Evolutionary conservation across 805 yeast species (phyloP).

Genomic region (Saccharomycopsis javanensis): DNA sequence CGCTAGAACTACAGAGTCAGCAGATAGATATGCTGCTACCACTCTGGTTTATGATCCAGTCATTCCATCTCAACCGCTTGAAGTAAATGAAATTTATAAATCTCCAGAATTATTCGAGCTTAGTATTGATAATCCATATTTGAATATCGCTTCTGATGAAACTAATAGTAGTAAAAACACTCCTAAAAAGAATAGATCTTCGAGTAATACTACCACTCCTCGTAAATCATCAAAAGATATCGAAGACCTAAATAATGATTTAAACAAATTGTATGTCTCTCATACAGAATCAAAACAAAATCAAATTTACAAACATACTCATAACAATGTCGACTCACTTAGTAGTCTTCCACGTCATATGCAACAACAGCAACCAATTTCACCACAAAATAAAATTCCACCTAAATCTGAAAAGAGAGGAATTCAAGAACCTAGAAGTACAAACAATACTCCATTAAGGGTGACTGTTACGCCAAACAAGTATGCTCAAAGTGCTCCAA

Average conservation of each 20-base stretch:
- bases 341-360: not conserved
- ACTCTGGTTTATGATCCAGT: not conserved
- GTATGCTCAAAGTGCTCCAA: conserved; percentile 1
- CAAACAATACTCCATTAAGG: not conserved
- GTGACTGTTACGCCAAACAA: not conserved
- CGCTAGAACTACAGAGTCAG: not conserved
- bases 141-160: not conserved
- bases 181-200: not conserved
- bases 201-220: not conserved
- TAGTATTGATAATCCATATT: not conserved
- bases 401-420: conserved; percentile 20
- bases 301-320: not conserved
- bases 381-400: conserved; percentile 3
- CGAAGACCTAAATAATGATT: not conserved
- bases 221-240: not conserved
- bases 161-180: not conserved
- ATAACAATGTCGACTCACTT: not conserved
- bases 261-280: not conserved
- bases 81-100: not conserved
- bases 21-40: not conserved
- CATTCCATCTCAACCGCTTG: not conserved
- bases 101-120: not conserved
- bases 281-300: not conserved
- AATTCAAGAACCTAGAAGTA: conserved; percentile 3
- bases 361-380: conserved; percentile 2